phyloP scores from a whole-genome alignment of 805 yeast genomes.

The Kuraishia molischiana region DNA sequence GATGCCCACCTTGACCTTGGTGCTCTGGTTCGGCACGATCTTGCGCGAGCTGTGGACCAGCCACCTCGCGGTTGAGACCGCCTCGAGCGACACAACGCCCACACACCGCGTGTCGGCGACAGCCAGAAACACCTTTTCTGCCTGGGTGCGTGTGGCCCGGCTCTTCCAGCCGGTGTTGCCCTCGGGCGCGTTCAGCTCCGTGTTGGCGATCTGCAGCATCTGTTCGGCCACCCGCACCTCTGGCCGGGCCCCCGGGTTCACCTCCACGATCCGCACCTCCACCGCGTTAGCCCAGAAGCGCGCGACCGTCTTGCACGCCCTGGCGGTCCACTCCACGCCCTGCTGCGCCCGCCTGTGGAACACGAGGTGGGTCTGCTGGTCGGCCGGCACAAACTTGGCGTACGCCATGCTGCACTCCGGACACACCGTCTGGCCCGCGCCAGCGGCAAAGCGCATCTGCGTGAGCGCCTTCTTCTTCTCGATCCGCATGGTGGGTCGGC shows the following conservation, averaged over 20 bases:
- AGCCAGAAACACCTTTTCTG: slow-evolving; percentile 34
- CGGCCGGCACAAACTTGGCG: slow-evolving; percentile 27
- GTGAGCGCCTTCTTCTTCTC: too few relatives aligned
- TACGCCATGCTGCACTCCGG: slow-evolving; percentile 46
- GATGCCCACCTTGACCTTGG: slow-evolving; percentile 33
- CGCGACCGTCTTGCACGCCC: background rate
- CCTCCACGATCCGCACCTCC: slow-evolving; percentile 19
- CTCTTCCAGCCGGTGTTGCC: slow-evolving; percentile 19
- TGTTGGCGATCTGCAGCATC: slow-evolving; percentile 44
- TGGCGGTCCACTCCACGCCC: slow-evolving; percentile 25
- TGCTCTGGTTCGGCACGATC: slow-evolving; percentile 34
- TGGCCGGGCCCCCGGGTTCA: slow-evolving; percentile 18
- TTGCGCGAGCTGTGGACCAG: slow-evolving; percentile 42
- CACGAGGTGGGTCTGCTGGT: slow-evolving; percentile 35
- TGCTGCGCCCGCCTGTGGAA: slow-evolving; percentile 39
- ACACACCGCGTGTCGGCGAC: slow-evolving; percentile 36
- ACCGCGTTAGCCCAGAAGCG: background rate
- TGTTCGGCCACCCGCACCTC: slow-evolving; percentile 26
- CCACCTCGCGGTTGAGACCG: slow-evolving; percentile 42
- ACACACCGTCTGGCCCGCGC: slow-evolving; percentile 24
- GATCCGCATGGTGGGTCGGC: too few relatives aligned
- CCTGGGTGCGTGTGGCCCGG: background rate
- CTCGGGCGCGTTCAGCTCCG: slow-evolving; percentile 48
- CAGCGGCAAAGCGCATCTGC: background rate
- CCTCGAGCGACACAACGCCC: slow-evolving; percentile 48